Percentiles rank a stretch among this genome's conserved stretches.
These are phyloP conservation scores for Calonectria pteridis DNA, from an alignment of 2,329 filamentous ascomycete species.

Conservation along the genomic window DNA sequence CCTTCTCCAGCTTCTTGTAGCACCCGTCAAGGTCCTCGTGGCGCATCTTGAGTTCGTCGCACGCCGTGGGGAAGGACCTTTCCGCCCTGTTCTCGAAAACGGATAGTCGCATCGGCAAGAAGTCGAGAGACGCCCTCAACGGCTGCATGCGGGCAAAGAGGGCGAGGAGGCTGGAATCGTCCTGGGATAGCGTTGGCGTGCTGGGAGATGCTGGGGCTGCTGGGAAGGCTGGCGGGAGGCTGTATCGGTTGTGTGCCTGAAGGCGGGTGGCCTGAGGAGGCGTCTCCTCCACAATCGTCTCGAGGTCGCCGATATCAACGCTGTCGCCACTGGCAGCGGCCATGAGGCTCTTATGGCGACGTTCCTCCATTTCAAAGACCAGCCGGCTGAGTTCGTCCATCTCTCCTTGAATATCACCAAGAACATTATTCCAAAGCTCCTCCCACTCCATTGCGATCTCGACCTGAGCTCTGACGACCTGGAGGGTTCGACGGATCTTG, in stretches of 20 bases:
- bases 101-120: conserved; percentile 92
- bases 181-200: conserved; percentile 71
- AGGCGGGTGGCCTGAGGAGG: conserved; percentile 68
- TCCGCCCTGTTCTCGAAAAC: conserved; percentile 86
- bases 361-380: conserved; percentile 98
- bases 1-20: conserved; percentile 89
- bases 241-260: conserved; percentile 74
- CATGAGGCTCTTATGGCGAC: conserved; percentile 83
- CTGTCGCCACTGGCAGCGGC: conserved; percentile 72
- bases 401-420: conserved; percentile 93
- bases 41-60: conserved; percentile 85
- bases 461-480: conserved; percentile 87
- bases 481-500: conserved; percentile 81
- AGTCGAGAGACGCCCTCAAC: conserved; percentile 90
- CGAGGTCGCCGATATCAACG: conserved; percentile 87
- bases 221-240: conserved; percentile 73
- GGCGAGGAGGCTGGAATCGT: conserved; percentile 89
- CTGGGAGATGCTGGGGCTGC: conserved; percentile 71
- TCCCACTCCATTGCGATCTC: conserved; percentile 99
- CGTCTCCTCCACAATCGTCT: conserved; percentile 92
- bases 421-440: conserved; percentile 92
- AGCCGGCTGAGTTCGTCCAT: conserved; percentile 82
- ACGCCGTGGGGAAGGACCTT: conserved; percentile 87
- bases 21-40: conserved; percentile 81
- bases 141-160: conserved; percentile 97